A percentile compares a stretch with the other conserved stretches of the same genome.
These are phyloP conservation scores for Cerioporus squamosus DNA, from an alignment of 1,284 basidiomycete genomes.

Conservation along the genomic window DNA sequence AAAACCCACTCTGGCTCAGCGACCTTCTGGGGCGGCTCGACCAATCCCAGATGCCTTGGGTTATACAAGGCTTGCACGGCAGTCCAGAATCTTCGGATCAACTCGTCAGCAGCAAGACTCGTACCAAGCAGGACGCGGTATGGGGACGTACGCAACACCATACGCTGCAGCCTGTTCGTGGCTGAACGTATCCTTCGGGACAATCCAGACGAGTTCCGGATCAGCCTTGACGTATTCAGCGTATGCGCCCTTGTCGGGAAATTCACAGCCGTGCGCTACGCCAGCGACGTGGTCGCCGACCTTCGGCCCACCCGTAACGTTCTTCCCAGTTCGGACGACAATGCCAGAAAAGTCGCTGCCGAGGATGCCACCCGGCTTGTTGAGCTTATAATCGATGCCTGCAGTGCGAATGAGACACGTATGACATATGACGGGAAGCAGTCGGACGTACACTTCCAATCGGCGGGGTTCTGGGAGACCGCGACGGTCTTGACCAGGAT, in stretches of 20 bases:
- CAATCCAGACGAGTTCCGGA: conserved; percentile 37
- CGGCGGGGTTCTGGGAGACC: not conserved
- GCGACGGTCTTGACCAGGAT: conserved; percentile 7
- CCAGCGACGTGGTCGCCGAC: conserved; percentile 34
- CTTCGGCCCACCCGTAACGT: conserved; percentile 20
- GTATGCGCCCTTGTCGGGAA: conserved; percentile 38
- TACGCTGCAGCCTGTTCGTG: conserved; percentile 44
- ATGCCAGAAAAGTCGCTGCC: conserved; percentile 33
- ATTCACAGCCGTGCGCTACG: conserved; percentile 28
- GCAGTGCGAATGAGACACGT: not conserved
- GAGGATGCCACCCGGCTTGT: conserved; percentile 24
- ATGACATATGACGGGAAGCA: not conserved
- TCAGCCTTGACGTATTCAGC: conserved; percentile 45
- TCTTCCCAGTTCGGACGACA: conserved; percentile 30
- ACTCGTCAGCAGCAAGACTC: conserved; percentile 35
- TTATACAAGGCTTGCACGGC: conserved; percentile 40
- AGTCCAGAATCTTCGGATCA: conserved; percentile 37
- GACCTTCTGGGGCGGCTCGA: conserved; percentile 26
- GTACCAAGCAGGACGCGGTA: not conserved
- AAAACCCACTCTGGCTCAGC: conserved; percentile 30
- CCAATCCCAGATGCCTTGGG: conserved; percentile 27
- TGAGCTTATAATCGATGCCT: conserved; percentile 17
- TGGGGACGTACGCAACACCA: conserved; percentile 40
- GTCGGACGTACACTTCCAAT: not conserved
- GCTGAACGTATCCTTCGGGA: conserved; percentile 34